phyloP scores from a whole-genome alignment of 495 filamentous ascomycete species.

The Lophiotrema nucula region DNA sequence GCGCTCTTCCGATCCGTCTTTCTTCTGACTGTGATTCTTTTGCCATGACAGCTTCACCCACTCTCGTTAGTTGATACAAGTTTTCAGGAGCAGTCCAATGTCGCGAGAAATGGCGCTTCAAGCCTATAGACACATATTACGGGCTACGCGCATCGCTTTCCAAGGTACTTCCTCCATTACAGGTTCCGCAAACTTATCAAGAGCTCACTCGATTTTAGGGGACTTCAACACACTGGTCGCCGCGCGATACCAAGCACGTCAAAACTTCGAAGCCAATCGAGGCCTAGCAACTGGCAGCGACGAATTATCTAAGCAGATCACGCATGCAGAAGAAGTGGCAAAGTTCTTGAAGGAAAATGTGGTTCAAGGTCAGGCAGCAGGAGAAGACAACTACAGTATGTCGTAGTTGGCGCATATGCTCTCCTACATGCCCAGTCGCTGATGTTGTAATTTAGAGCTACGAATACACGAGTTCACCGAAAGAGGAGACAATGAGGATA shows the following conservation, averaged over 20 bases:
- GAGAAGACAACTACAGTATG: constrained; percentile 64
- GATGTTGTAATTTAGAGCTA: constrained; percentile 56
- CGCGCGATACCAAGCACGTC: constrained; percentile 67
- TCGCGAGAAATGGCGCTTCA: constrained; percentile 58
- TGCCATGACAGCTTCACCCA: constrained; percentile 1
- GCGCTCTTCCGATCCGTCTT: constrained; percentile 18
- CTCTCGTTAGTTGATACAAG: too few relatives aligned
- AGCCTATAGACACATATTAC: constrained; percentile 81
- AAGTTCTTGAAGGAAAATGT: constrained; percentile 78
- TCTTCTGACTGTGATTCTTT: constrained; percentile 2
- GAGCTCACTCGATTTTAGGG: constrained; percentile 48
- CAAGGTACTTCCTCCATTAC: constrained; percentile 54
- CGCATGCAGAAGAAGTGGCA: constrained; percentile 81
- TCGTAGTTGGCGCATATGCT: constrained; percentile 14
- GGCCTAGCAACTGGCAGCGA: constrained; percentile 53
- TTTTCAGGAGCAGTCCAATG: constrained; percentile 4
- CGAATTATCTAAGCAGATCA: constrained; percentile 53
- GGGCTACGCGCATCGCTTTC: constrained; percentile 80
- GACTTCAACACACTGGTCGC: constrained; percentile 65
- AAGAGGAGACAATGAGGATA: constrained; percentile 84
- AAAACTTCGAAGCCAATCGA: constrained; percentile 66
- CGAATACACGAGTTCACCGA: constrained; percentile 89
- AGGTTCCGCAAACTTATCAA: neutral
- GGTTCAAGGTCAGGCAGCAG: constrained; percentile 68
- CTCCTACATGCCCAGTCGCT: constrained; percentile 2